phyloP scores from a whole-genome alignment of 495 filamentous ascomycete genomes.

The Hypomontagnella monticulosa region DNA sequence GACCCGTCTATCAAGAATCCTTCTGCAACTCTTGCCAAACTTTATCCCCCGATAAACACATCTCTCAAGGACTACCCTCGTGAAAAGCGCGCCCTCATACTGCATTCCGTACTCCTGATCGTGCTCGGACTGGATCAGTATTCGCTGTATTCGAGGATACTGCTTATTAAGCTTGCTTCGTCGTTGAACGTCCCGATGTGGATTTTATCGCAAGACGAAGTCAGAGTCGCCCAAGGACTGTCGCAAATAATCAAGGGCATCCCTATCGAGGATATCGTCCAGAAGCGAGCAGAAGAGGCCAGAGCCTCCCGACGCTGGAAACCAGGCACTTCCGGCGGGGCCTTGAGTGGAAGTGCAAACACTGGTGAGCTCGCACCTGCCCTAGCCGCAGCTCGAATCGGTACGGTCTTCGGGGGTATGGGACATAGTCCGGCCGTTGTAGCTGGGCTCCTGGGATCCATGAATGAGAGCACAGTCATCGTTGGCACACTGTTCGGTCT shows the following conservation, averaged over 20 bases:
- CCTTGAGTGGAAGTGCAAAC: conserved; percentile 74
- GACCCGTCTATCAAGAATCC: conserved; percentile 46
- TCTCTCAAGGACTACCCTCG: conserved; percentile 51
- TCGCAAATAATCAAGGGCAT: conserved; percentile 78
- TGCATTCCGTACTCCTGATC: conserved; percentile 74
- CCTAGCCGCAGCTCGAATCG: conserved; percentile 82
- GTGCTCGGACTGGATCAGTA: conserved; percentile 86
- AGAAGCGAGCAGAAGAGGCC: conserved; percentile 74
- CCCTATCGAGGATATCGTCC: conserved; percentile 70
- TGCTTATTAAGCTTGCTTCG: conserved; percentile 75
- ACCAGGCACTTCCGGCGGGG: conserved; percentile 77
- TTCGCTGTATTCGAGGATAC: conserved; percentile 74
- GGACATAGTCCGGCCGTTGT: conserved; percentile 75
- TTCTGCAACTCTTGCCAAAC: conserved; percentile 50
- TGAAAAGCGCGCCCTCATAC: conserved; percentile 58
- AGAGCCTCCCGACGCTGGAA: conserved; percentile 77
- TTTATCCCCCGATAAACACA: conserved; percentile 58
- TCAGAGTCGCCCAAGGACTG: conserved; percentile 75
- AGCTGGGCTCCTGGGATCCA: conserved; percentile 78
- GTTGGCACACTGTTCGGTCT: conserved; percentile 90
- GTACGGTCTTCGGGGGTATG: conserved; percentile 80
- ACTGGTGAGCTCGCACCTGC: conserved; percentile 84
- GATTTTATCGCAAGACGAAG: conserved; percentile 75
- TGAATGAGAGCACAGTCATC: conserved; percentile 79
- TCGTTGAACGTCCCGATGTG: conserved; percentile 72